These are phyloP conservation scores for Fusarium sp. DNA, from an alignment of 2,329 filamentous ascomycete genomes.

Conservation along the genomic window DNA sequence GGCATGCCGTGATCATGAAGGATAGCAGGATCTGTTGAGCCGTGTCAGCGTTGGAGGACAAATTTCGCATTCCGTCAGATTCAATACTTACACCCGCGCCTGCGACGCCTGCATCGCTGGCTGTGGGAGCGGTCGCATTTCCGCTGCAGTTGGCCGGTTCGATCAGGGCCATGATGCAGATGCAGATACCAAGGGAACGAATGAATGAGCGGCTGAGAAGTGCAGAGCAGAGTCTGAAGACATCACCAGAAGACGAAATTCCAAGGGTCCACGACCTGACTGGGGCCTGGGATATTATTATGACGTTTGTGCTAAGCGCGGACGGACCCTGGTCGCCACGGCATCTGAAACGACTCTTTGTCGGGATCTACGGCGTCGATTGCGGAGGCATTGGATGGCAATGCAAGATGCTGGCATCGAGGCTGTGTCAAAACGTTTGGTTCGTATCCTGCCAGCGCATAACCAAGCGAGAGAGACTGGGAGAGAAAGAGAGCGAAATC, in stretches of 20 bases:
- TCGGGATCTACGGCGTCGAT: slow-evolving; percentile 30
- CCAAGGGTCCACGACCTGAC: slow-evolving; percentile 25
- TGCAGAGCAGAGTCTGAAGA: slow-evolving; percentile 8
- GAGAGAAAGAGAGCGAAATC: background rate
- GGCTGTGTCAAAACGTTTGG: slow-evolving; percentile 38
- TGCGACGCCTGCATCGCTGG: slow-evolving; percentile 70
- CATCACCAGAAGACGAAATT: slow-evolving; percentile 22
- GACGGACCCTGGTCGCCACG: slow-evolving; percentile 34
- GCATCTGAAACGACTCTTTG: slow-evolving; percentile 39
- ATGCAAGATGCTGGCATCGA: slow-evolving; percentile 37
- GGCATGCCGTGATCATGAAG: slow-evolving; percentile 72
- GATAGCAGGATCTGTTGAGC: slow-evolving; percentile 61
- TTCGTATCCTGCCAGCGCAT: slow-evolving; percentile 35
- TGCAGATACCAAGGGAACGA: background rate
- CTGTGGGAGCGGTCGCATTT: slow-evolving; percentile 53
- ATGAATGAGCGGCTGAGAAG: slow-evolving; percentile 8
- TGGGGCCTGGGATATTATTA: slow-evolving; percentile 31
- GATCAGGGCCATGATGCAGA: slow-evolving; percentile 65
- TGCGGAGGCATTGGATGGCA: slow-evolving; percentile 36
- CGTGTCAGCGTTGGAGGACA: slow-evolving; percentile 14
- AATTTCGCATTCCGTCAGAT: slow-evolving; percentile 51
- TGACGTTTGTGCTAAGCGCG: slow-evolving; percentile 45
- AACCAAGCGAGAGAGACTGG: background rate
- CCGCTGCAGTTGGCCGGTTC: slow-evolving; percentile 71
- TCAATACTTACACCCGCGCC: slow-evolving; percentile 54